Base-by-base conservation (phyloP, 2,329 filamentous ascomycete genomes). In the Dissoconium aciculare region DNA sequence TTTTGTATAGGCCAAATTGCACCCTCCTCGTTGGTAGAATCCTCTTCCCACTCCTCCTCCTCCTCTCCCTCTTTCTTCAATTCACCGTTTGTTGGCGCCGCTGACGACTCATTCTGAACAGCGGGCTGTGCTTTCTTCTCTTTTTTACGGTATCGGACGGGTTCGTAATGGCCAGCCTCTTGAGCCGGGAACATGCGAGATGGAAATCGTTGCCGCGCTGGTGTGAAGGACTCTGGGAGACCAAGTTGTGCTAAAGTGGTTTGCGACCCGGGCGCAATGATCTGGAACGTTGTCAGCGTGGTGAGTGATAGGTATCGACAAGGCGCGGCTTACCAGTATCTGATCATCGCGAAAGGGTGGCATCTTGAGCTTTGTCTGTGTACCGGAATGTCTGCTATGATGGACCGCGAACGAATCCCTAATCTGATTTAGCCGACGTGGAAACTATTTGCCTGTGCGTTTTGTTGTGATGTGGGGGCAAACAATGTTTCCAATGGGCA, bases 211-310 rank as follows among this genome's bases (percentile, higher is more conserved):
- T 81, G 71, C 39, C 75, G 69, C n/a, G 89, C 83, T 26, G 84
- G 85, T 19, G 85, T 92, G 55, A 95, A 77, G n/a, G 72, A 75
- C 62, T 94, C 85, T 46, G 74, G 76, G 46, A 89, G 78, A 30
- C 85, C 85, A 24, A 93, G 70, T 67, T 93, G 84, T 43, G 84
- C 85, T 61, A 92, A 73, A 36, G 84, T 93, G 42, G 77, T 87
- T 58, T 79, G 76, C 54, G 84, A 93, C 51, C 85, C 85, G 17
- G 79, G 78, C 56, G 76, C 78, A 58, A 85, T 74, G 53, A 85
- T 63, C 49, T 52, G 34, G 15, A 19, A 25, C 33, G 24, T 11
- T 17, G 26, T 35, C 17, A 40, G 33, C 15, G 19, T 9, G 11
- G 15, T 27, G n/a, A n/a, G n/a, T n/a, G n/a, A n/a, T n/a, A n/a